These are phyloP conservation scores for Candida frijolesensis DNA, from an alignment of 1,139 yeast species.

Conservation along the genomic window DNA sequence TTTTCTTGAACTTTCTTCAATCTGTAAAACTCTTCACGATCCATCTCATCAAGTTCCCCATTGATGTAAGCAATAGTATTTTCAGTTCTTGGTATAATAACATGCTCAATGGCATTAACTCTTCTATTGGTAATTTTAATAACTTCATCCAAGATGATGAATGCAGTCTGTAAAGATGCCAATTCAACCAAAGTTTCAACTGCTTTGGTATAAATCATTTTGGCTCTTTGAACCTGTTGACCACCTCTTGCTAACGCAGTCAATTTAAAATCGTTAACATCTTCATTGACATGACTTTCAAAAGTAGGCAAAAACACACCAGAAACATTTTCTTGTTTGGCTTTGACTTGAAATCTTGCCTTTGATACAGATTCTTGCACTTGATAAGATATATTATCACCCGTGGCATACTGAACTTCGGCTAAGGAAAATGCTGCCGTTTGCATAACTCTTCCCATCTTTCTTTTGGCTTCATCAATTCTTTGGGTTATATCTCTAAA, in stretches of 20 bases:
- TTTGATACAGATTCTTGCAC: constrained; percentile 91
- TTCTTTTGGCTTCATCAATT: constrained; percentile 93
- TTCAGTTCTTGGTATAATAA: constrained; percentile 95
- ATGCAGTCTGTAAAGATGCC: constrained; percentile 94
- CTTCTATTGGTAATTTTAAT: constrained; percentile 97
- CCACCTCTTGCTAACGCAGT: constrained; percentile 99
- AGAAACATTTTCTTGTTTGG: constrained; percentile 93
- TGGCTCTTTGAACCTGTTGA: constrained; percentile 95
- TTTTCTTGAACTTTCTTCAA: constrained; percentile 96
- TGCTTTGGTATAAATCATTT: constrained; percentile 88
- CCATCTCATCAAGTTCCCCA: constrained; percentile 95
- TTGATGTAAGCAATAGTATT: constrained; percentile 91
- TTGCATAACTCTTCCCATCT: constrained; percentile 99
- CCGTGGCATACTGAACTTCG: constrained; percentile 96
- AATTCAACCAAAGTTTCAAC: constrained; percentile 94
- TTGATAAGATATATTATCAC: constrained; percentile 91
- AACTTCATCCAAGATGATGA: constrained; percentile 93
- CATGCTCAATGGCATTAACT: constrained; percentile 98
- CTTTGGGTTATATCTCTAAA: constrained; percentile 93
- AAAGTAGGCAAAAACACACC: constrained; percentile 95
- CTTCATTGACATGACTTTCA: constrained; percentile 79
- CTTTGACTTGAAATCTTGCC: constrained; percentile 87
- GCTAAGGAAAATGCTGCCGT: constrained; percentile 97
- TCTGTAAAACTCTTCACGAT: constrained; percentile 96
- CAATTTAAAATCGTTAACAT: constrained; percentile 89